These are phyloP conservation scores for Ceratopteris richardii DNA, from an alignment of 75 land plant genomes.

Conservation along the genomic window DNA sequence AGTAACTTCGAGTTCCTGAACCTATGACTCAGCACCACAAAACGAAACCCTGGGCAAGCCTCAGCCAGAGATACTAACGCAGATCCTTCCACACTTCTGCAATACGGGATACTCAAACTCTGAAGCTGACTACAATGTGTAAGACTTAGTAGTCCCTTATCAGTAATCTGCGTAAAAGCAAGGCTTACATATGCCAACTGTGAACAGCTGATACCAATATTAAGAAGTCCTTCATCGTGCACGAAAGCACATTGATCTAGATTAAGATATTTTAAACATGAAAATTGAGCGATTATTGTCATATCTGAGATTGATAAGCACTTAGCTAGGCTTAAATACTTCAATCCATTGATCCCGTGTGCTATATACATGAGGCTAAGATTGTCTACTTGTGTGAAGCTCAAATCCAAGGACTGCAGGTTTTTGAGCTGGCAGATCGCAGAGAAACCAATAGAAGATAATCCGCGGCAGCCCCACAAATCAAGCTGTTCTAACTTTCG, in stretches of 20 bases:
- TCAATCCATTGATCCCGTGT: conserved; percentile 16
- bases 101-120: conserved; percentile 27
- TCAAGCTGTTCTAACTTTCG: conserved; percentile 19
- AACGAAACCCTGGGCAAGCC: conserved; percentile 21
- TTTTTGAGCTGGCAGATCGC: conserved; percentile 22
- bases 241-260: conserved; percentile 34
- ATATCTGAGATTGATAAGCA: conserved; percentile 22
- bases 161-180: conserved; percentile 33
- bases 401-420: conserved; percentile 24
- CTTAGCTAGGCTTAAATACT: conserved; percentile 23
- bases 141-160: conserved; percentile 18
- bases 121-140: conserved; percentile 19
- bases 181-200: conserved; percentile 24
- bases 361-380: conserved; percentile 25
- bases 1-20: conserved; percentile 18
- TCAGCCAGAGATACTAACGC: conserved; percentile 23
- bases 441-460: conserved; percentile 34
- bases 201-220: conserved; percentile 10
- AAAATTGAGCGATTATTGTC: conserved; percentile 13
- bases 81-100: conserved; percentile 26
- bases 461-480: conserved; percentile 27
- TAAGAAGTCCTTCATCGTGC: conserved; percentile 33
- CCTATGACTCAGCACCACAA: conserved; percentile 30
- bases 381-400: conserved; percentile 35
- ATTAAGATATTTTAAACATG: conserved; percentile 21